A percentile compares a stretch with the other conserved stretches of the same genome.
These are phyloP conservation scores for Aspergillus ostianus DNA, from an alignment of 495 filamentous ascomycete genomes.

Conservation along the genomic window DNA sequence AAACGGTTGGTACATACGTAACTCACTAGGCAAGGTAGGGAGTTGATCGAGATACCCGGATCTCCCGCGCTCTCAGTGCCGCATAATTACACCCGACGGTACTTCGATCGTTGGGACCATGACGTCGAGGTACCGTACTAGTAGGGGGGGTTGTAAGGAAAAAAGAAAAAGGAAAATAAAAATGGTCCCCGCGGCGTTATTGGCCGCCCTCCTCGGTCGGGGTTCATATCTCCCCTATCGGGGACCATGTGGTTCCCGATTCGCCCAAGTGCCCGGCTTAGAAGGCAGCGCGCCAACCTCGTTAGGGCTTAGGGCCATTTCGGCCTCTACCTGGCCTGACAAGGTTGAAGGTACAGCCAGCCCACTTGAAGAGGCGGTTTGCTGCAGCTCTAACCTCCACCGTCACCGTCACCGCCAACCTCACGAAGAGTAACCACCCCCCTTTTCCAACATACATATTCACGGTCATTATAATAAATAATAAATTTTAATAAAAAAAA, in stretches of 20 bases:
- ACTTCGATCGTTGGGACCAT: constrained; percentile 10
- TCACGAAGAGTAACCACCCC: no score
- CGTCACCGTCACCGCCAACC: no score
- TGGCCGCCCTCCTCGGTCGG: constrained; percentile 20
- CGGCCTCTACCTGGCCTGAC: neutral
- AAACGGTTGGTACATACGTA: constrained; percentile 7
- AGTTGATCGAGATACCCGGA: constrained; percentile 8
- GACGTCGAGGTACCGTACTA: constrained; percentile 4
- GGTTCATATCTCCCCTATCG: constrained; percentile 17
- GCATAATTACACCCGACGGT: neutral
- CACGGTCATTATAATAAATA: no score
- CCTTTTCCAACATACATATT: no score
- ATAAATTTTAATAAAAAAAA: no score
- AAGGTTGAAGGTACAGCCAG: neutral
- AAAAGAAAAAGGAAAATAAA: neutral
- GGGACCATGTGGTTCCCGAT: constrained; percentile 28
- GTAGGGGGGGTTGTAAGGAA: neutral
- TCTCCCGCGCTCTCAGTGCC: neutral
- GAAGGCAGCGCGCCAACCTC: neutral
- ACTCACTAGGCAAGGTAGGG: constrained; percentile 7
- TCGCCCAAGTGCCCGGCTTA: constrained; percentile 13
- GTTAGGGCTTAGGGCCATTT: constrained; percentile 12
- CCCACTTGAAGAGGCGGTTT: constrained; percentile 2
- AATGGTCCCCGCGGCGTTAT: constrained; percentile 2
- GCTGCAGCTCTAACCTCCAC: neutral